Evolutionary conservation across 2,329 filamentous ascomycete species (phyloP).

Genomic region (Phialocephala sp.): DNA sequence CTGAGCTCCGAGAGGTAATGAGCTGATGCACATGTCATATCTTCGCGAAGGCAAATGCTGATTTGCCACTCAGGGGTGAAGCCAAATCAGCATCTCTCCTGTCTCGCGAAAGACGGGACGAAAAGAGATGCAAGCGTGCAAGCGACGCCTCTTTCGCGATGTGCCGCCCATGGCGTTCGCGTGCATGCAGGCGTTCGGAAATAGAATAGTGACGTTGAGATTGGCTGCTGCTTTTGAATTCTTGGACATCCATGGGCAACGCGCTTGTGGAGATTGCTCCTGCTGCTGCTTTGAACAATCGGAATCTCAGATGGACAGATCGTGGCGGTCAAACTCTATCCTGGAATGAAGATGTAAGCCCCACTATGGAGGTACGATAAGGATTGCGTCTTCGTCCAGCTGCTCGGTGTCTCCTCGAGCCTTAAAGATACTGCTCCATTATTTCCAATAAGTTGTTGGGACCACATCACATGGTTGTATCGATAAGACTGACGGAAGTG

Average conservation of each 20-base stretch:
- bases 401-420: background rate
- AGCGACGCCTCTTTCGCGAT: conserved; percentile 8
- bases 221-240: conserved; percentile 7
- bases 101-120: background rate
- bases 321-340: background rate
- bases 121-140: background rate
- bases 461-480: background rate
- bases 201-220: conserved; percentile 9
- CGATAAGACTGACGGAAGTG: background rate
- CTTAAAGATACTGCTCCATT: conserved; percentile 8
- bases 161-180: conserved; percentile 6
- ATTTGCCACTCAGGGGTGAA: conserved; percentile 16
- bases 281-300: background rate
- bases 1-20: background rate
- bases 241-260: background rate
- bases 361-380: conserved; percentile 3
- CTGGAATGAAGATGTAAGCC: background rate
- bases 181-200: background rate
- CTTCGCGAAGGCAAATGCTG: background rate
- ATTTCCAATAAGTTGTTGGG: conserved; percentile 1
- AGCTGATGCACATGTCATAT: background rate
- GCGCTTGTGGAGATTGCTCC: background rate
- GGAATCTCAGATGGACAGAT: background rate
- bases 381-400: background rate
- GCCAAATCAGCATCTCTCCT: background rate